Conservation (phyloP, 306 rosid species). For the Adenanthera pavonina region DNA sequence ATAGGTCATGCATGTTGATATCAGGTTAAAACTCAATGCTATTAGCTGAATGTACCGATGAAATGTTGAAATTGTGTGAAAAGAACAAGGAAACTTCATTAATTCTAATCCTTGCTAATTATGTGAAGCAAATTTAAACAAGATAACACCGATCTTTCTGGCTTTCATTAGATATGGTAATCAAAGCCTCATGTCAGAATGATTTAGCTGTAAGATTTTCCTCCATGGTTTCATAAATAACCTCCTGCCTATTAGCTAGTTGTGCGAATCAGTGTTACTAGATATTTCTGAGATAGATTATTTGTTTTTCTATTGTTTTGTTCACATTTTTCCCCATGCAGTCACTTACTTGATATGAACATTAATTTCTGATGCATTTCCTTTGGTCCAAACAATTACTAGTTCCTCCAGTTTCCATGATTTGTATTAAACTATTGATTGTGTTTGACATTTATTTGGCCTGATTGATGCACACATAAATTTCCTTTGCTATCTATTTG, state of each 20-base stretch:
- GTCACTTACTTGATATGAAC: conserved; percentile 9
- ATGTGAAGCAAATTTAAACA: conserved; percentile 27
- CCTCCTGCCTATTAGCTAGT: conserved; percentile 4
- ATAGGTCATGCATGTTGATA: not conserved
- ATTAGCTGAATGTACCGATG: not conserved
- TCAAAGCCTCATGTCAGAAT: conserved; percentile 24
- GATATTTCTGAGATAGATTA: not conserved
- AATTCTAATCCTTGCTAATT: not conserved
- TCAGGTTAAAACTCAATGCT: not conserved
- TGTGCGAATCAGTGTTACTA: conserved; percentile 19
- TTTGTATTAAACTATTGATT: not conserved
- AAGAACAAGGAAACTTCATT: not conserved
- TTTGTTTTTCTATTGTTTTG: conserved; percentile 19
- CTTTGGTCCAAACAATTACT: conserved; percentile 19
- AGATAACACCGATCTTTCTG: not conserved
- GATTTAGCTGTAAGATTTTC: conserved; percentile 15
- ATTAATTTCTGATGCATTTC: conserved; percentile 14
- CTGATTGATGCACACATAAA: not conserved
- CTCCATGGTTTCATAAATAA: conserved; percentile 7
- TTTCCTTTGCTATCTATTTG: not conserved
- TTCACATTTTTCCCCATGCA: conserved; percentile 19
- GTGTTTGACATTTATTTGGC: conserved; percentile 4
- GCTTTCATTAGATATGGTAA: conserved; percentile 9
- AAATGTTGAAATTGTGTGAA: not conserved
- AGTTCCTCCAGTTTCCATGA: not conserved